phyloP scores from a whole-genome alignment of 179 eudicot species.

The Spergularia azorica region DNA sequence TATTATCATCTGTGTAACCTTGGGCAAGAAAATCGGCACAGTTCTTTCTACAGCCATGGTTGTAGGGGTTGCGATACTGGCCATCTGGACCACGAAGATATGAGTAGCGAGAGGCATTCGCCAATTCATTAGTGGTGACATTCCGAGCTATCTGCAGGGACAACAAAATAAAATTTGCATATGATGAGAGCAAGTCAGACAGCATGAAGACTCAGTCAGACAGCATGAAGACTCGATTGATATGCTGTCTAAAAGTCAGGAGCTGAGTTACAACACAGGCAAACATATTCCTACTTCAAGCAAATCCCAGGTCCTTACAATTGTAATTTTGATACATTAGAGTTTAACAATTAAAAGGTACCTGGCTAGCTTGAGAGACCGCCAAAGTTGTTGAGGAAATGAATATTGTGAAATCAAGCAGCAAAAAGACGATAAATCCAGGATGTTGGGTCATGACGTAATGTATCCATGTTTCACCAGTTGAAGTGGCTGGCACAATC shows the following conservation, averaged over 20 bases:
- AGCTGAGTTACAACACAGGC: too few species aligned
- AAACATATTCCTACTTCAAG: too few species aligned
- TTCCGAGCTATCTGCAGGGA: conserved; percentile 74
- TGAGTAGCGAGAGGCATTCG: conserved; percentile 65
- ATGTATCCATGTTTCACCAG: conserved; percentile 62
- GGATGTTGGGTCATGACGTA: conserved; percentile 56
- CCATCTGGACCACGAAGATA: conserved; percentile 85
- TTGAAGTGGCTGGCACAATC: conserved; percentile 43
- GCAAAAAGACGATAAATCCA: conserved; percentile 57
- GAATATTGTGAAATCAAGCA: conserved; percentile 63
- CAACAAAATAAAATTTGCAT: not conserved
- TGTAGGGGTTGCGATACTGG: conserved; percentile 77
- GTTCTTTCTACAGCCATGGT: conserved; percentile 83
- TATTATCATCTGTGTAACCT: conserved; percentile 71
- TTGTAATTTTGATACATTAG: too few species aligned
- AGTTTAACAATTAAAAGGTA: conserved; percentile 15
- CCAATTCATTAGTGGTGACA: conserved; percentile 83
- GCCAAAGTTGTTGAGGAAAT: conserved; percentile 53
- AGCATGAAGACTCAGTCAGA: too few species aligned
- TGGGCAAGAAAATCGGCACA: conserved; percentile 80
- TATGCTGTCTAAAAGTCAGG: too few species aligned
- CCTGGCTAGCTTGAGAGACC: conserved; percentile 71
- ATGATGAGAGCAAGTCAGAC: not conserved
- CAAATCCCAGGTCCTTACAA: too few species aligned
- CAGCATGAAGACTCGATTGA: too few species aligned